Conservation (phyloP, 805 yeast species). For the Yarrowia sp. region DNA sequence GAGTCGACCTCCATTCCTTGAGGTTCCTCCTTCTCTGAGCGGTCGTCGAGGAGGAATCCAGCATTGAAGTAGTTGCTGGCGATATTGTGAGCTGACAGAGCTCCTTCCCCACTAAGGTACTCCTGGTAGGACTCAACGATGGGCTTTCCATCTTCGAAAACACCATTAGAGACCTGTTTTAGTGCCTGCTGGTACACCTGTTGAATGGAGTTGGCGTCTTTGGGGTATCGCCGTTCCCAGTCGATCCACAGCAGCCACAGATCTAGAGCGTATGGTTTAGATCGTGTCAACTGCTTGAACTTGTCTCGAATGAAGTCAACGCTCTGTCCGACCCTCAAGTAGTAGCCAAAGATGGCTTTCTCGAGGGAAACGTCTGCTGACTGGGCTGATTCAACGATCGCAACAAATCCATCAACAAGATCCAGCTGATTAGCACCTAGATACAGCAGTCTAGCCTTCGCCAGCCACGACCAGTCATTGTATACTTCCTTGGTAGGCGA, state of each 20-base stretch:
- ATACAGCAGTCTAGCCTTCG: constrained; percentile 1
- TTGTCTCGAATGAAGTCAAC: constrained; percentile 19
- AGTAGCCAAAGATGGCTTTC: constrained; percentile 23
- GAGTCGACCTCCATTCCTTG: constrained; percentile 20
- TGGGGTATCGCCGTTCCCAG: constrained; percentile 33
- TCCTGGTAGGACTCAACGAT: constrained; percentile 26
- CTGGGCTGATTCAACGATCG: constrained; percentile 6
- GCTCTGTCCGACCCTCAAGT: constrained; percentile 3
- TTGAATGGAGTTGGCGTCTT: constrained; percentile 29
- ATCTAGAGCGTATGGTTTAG: neutral
- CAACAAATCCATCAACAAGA: neutral
- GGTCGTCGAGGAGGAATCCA: constrained; percentile 4
- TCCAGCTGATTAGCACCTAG: neutral
- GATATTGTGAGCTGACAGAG: constrained; percentile 2
- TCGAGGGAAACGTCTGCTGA: neutral
- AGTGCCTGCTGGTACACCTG: constrained; percentile 32
- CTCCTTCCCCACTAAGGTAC: constrained; percentile 18
- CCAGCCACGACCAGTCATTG: constrained; percentile 22
- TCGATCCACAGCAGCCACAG: constrained; percentile 25
- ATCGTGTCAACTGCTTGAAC: constrained; percentile 17
- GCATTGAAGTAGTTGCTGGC: constrained; percentile 27
- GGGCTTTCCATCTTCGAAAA: neutral
- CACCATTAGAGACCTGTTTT: constrained; percentile 1
- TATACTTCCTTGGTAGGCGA: neutral
- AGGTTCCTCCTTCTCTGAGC: neutral